A percentile compares a stretch with the other conserved stretches of the same genome.
phyloP scores from a whole-genome alignment of 23 red algal genomes.

The Gracilaria domingensis region DNA sequence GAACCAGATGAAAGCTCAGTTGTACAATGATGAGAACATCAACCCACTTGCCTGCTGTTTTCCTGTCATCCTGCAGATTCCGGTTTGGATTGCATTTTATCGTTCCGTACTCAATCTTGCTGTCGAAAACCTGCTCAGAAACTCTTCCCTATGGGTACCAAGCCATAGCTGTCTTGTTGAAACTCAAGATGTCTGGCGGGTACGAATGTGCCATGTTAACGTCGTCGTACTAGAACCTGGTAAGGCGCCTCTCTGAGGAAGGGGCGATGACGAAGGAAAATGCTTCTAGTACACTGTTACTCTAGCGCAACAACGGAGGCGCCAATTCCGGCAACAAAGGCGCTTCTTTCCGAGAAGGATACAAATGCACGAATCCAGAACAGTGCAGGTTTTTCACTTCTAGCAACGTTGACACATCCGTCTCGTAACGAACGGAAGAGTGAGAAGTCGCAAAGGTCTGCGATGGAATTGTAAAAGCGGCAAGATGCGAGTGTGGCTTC shows the following conservation, averaged over 20 bases:
- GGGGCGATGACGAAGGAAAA: conserved; percentile 37
- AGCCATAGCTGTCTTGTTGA: conserved; percentile 33
- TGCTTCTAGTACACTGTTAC: conserved; percentile 33
- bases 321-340: not conserved
- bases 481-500: conserved; percentile 5
- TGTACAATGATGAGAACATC: conserved; percentile 92
- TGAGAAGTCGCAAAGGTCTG: conserved; percentile 21
- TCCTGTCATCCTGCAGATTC: conserved; percentile 92
- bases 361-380: conserved; percentile 52
- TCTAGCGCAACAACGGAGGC: not conserved
- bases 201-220: not conserved
- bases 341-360: not conserved
- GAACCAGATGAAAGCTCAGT: conserved; percentile 89
- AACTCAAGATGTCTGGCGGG: conserved; percentile 26
- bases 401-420: conserved; percentile 48
- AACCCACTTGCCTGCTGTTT: conserved; percentile 96
- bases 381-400: conserved; percentile 32
- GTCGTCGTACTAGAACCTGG: not conserved
- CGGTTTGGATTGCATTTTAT: conserved; percentile 97
- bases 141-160: conserved; percentile 94
- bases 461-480: conserved; percentile 55
- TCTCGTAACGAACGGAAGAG: conserved; percentile 39
- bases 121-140: conserved; percentile 75
- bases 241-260: not conserved
- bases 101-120: conserved; percentile 97